Evolutionary conservation across 2,329 filamentous ascomycete species (phyloP), one percentile per base, ranked within the genome.

Genomic region (Aspergillus amoenus): DNA sequence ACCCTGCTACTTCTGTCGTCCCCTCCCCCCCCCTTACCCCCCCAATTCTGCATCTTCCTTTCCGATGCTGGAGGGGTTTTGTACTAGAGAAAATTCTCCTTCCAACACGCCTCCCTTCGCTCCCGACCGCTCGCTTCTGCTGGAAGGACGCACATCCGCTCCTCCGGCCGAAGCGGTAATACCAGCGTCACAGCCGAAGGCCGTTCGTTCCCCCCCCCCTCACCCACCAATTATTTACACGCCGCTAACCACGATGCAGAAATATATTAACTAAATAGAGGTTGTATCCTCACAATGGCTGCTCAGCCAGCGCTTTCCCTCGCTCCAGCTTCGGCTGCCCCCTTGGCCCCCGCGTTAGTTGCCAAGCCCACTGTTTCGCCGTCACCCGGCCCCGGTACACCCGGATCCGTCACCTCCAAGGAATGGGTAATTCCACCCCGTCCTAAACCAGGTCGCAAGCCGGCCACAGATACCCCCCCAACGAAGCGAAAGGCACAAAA

Each of bases 401-500:
- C 76, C 58, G 68, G 75, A 52, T 79, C 81, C 52, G 85, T 93
- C 72, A 93, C 90, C 37, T 89, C 84, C 66, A 93, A 88, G 73
- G 89, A 93, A 84, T 94, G 90, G 90, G 83, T 93, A 22, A 87
- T 94, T 44, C 90, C 90, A 22, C 90, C 90, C 27, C 84, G 90
- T 59, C 90, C 90, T 46, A 93, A 93, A 80, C 93, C 94, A 21
- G 93, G 93, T 48, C 87, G 93, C 66, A 97, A 97, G 81, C 93
- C 93, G 3, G 91, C 91, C 46, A 95, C 91, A 37, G 93, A 97
- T 70, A 95, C 93, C 52, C 92, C 93, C 13, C 90, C 90, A 2
- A 96, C 92, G 43, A 96, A 96, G 78, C 86, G 94, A 64, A 95
- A 97, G 79, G 90, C 91, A 1, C 94, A 97, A 78, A 97, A 97